Percentiles rank a stretch among this genome's conserved stretches.
phyloP scores from a whole-genome alignment of 2,329 filamentous ascomycete species.

The Didymella pomorum region DNA sequence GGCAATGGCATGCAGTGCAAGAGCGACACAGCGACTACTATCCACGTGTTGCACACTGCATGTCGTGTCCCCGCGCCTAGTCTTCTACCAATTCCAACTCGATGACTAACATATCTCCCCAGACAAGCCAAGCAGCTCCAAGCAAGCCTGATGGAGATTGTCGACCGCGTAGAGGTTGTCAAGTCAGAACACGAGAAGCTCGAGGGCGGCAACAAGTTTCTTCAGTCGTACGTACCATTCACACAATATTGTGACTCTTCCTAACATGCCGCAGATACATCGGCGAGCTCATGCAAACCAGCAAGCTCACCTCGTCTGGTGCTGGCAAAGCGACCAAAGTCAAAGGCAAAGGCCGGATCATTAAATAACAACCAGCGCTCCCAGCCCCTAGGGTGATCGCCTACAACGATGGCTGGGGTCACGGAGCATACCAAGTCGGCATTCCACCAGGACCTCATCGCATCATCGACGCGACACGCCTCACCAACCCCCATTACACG shows the following conservation, averaged over 20 bases:
- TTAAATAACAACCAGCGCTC: slow-evolving; percentile 48
- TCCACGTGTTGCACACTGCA: slow-evolving; percentile 5
- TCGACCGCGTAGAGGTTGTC: slow-evolving; percentile 93
- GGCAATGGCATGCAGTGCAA: not conserved
- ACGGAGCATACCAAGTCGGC: slow-evolving; percentile 37
- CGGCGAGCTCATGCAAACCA: slow-evolving; percentile 87
- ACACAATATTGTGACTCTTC: not conserved
- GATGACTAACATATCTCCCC: slow-evolving; percentile 33
- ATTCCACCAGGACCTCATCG: slow-evolving; percentile 37
- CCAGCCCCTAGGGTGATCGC: slow-evolving; percentile 21
- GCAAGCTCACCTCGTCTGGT: slow-evolving; percentile 64
- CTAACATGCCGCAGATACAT: slow-evolving; percentile 75
- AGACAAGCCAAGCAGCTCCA: slow-evolving; percentile 91
- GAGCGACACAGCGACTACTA: not conserved
- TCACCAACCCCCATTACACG: slow-evolving; percentile 41
- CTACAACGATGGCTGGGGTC: slow-evolving; percentile 25
- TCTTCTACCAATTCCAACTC: not conserved
- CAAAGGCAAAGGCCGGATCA: slow-evolving; percentile 50
- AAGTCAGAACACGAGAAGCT: slow-evolving; percentile 96
- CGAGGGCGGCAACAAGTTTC: slow-evolving; percentile 94
- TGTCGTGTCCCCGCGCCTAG: slow-evolving; percentile 3
- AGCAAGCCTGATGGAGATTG: slow-evolving; percentile 85
- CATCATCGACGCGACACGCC: slow-evolving; percentile 45
- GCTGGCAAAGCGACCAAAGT: slow-evolving; percentile 61
- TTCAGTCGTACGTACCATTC: slow-evolving; percentile 67